These are phyloP conservation scores for Auxenochlorella pyrenoidosa DNA, from an alignment of 139 green algal genomes.

Conservation along the genomic window DNA sequence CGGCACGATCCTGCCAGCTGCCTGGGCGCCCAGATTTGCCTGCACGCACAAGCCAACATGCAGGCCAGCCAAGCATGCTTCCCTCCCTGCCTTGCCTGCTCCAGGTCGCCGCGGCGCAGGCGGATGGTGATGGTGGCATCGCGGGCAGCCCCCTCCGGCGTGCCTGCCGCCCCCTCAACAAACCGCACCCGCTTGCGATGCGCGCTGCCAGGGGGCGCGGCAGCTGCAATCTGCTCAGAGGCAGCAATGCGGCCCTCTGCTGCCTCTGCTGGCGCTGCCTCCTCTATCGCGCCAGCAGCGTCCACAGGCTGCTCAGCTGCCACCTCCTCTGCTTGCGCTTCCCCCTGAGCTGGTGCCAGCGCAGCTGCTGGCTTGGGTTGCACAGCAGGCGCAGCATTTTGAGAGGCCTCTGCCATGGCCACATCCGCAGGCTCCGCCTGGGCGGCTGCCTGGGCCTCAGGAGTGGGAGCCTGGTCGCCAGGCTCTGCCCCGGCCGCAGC, in stretches of 20 bases:
- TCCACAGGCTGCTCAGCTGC: neutral
- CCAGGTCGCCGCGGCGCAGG: conserved; percentile 22
- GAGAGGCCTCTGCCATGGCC: neutral
- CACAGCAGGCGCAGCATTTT: neutral
- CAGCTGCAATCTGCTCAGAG: neutral
- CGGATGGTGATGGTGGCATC: conserved; percentile 47
- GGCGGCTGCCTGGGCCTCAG: neutral
- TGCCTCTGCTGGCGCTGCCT: neutral
- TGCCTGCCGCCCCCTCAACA: conserved; percentile 30
- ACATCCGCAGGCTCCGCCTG: conserved; percentile 4
- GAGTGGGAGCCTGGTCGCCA: neutral
- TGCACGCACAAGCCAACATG: neutral
- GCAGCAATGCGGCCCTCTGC: neutral
- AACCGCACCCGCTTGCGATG: conserved; percentile 50
- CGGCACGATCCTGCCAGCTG: neutral
- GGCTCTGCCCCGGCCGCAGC: neutral
- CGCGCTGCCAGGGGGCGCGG: neutral
- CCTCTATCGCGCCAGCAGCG: neutral
- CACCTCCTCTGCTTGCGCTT: neutral
- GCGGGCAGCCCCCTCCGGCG: conserved; percentile 47
- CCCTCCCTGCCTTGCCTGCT: conserved; percentile 14
- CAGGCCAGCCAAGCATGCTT: too few species aligned
- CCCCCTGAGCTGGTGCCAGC: neutral
- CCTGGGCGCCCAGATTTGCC: neutral
- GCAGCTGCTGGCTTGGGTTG: neutral